Evolutionary conservation across 164 flowering plant species (phyloP).

Genomic region (Vitis cinerea): DNA sequence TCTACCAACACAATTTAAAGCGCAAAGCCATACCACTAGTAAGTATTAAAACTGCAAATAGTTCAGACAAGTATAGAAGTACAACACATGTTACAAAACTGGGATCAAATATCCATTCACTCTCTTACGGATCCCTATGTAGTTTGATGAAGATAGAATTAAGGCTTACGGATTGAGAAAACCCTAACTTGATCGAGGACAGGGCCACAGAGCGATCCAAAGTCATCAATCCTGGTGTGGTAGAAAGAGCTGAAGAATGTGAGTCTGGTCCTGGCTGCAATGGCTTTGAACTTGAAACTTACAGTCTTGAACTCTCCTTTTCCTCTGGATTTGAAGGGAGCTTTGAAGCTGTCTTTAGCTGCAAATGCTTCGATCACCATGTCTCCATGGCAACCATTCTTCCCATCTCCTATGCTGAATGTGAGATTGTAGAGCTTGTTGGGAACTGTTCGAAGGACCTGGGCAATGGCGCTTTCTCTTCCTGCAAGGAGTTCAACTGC

Average conservation of each 20-base stretch:
- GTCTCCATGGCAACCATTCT: constrained; percentile 81
- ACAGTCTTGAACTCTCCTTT: constrained; percentile 50
- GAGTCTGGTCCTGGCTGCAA: constrained; percentile 55
- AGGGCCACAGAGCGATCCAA: constrained; percentile 86
- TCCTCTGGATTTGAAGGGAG: constrained; percentile 61
- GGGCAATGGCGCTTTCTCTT: constrained; percentile 87
- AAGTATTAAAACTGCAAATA: background rate
- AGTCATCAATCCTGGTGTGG: constrained; percentile 68
- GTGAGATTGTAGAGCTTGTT: constrained; percentile 52
- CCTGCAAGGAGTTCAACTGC: constrained; percentile 93
- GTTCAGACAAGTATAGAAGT: background rate
- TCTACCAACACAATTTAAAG: background rate
- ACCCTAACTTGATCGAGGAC: constrained; percentile 73
- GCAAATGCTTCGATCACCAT: constrained; percentile 95
- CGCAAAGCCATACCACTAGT: background rate
- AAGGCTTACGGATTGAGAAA: constrained; percentile 20
- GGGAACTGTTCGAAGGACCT: constrained; percentile 64
- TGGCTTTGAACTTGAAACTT: constrained; percentile 62
- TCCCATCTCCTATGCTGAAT: constrained; percentile 78
- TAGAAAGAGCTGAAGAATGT: constrained; percentile 87
- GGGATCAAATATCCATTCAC: constrained; percentile 1
- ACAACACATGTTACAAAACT: constrained; percentile 5
- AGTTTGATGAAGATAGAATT: background rate
- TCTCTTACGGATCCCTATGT: background rate
- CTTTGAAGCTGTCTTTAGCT: constrained; percentile 54